These are phyloP conservation scores for Sugiyamaella sp. DNA, from an alignment of 1,139 yeast genomes.

Conservation along the genomic window DNA sequence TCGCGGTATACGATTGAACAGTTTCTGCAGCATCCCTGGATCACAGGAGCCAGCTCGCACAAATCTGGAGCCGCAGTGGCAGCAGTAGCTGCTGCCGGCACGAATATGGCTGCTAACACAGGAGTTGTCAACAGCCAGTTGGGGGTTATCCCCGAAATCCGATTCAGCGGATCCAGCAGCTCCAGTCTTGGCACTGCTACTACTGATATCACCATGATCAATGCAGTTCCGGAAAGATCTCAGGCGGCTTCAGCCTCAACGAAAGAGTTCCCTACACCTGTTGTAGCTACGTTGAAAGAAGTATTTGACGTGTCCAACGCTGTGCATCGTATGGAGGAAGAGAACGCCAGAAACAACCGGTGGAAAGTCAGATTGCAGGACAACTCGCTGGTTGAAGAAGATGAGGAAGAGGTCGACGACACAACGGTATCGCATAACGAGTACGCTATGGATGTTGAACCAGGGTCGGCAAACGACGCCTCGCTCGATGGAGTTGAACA, in stretches of 20 bases:
- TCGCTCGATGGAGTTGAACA: conserved; percentile 31
- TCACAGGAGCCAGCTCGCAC: conserved; percentile 43
- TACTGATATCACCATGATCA: conserved; percentile 7
- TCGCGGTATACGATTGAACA: conserved; percentile 78
- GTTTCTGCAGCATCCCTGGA: conserved; percentile 86
- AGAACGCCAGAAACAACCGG: conserved; percentile 52
- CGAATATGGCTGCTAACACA: conserved; percentile 12
- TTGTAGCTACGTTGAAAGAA: conserved; percentile 88
- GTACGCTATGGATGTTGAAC: conserved; percentile 16
- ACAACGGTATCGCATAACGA: conserved; percentile 22
- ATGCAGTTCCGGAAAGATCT: conserved; percentile 14
- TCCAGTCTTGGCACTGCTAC: conserved; percentile 9
- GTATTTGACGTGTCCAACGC: conserved; percentile 95
- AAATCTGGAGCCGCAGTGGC: conserved; percentile 23
- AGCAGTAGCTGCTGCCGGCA: background rate
- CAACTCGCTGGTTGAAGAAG: conserved; percentile 34
- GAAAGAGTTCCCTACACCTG: conserved; percentile 66
- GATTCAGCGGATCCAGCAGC: background rate
- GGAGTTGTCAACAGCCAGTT: background rate
- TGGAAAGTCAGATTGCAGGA: conserved; percentile 21
- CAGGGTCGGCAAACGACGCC: conserved; percentile 4
- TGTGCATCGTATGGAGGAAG: conserved; percentile 91
- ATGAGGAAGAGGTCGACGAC: conserved; percentile 38
- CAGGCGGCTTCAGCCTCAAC: conserved; percentile 29
- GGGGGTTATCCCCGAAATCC: background rate